Conservation (phyloP, 2,329 filamentous ascomycete species). For the Aspergillus melleus region DNA sequence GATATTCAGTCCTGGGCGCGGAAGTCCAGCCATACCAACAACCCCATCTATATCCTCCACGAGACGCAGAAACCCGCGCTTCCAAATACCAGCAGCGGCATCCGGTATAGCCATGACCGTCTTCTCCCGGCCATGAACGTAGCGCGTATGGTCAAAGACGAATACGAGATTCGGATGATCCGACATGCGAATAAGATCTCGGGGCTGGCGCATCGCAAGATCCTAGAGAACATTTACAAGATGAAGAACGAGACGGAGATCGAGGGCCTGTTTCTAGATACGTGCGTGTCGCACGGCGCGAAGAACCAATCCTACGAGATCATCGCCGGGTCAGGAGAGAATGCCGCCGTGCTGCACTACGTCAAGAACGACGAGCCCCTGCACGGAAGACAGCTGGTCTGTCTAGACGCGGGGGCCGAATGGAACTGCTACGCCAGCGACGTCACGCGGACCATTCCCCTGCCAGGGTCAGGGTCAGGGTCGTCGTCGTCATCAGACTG, state of each 20-base stretch:
- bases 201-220: constrained; percentile 63
- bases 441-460: constrained; percentile 83
- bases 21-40: constrained; percentile 23
- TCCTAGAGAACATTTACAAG: constrained; percentile 60
- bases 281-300: constrained; percentile 72
- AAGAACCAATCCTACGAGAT: constrained; percentile 84
- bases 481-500: constrained; percentile 43
- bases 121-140: constrained; percentile 61
- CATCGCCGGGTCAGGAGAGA: constrained; percentile 78
- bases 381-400: constrained; percentile 70
- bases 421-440: constrained; percentile 71
- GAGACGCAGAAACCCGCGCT: constrained; percentile 33
- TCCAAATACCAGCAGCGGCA: constrained; percentile 12
- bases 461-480: constrained; percentile 48
- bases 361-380: constrained; percentile 73
- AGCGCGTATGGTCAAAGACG: constrained; percentile 70
- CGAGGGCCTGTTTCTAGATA: constrained; percentile 75
- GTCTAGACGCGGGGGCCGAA: constrained; percentile 82
- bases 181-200: constrained; percentile 71
- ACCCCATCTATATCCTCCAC: constrained; percentile 40
- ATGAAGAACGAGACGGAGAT: constrained; percentile 80
- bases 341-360: constrained; percentile 86
- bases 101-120: constrained; percentile 27
- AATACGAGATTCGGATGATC: constrained; percentile 72
- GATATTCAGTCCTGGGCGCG: constrained; percentile 50